These are phyloP conservation scores for Suhomyces bokatorum DNA, from an alignment of 1,139 yeast genomes.

Conservation along the genomic window DNA sequence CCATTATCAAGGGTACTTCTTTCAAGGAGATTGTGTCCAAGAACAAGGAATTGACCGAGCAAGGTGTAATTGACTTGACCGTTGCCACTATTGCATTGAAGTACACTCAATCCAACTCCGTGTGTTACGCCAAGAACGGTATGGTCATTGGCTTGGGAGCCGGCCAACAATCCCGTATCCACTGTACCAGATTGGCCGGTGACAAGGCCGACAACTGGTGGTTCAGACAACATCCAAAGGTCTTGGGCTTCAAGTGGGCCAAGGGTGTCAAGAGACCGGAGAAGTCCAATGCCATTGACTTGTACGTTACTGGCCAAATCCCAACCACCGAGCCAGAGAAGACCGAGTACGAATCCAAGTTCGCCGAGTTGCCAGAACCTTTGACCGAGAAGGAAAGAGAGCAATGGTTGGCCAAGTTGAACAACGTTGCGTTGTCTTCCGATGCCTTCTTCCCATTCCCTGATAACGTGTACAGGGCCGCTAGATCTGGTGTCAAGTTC, in stretches of 20 bases:
- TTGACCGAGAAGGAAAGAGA: slow-evolving; percentile 78
- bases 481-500: slow-evolving; percentile 90
- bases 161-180: slow-evolving; percentile 98
- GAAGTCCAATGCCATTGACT: slow-evolving; percentile 95
- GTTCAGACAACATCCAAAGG: slow-evolving; percentile 97
- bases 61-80: slow-evolving; percentile 88
- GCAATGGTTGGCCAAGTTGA: slow-evolving; percentile 81
- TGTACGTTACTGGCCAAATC: slow-evolving; percentile 86
- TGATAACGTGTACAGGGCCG: slow-evolving; percentile 97
- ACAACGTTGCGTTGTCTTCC: slow-evolving; percentile 86
- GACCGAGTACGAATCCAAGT: slow-evolving; percentile 87
- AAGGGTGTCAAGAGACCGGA: slow-evolving; percentile 98
- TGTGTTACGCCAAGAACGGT: slow-evolving; percentile 97
- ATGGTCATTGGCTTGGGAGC: slow-evolving; percentile 99
- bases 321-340: slow-evolving; percentile 93
- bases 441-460: slow-evolving; percentile 99
- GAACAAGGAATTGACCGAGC: slow-evolving; percentile 85
- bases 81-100: slow-evolving; percentile 97
- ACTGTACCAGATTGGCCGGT: slow-evolving; percentile 98
- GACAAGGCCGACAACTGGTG: slow-evolving; percentile 99
- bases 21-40: slow-evolving; percentile 90
- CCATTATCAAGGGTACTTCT: slow-evolving; percentile 80
- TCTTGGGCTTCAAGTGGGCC: slow-evolving; percentile 92
- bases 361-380: slow-evolving; percentile 79
- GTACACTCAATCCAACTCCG: slow-evolving; percentile 97